Percentiles rank a stretch among this genome's conserved stretches.
These are phyloP conservation scores for Solanum aculeatissimum DNA, from an alignment of 305 asterid species.

Conservation along the genomic window DNA sequence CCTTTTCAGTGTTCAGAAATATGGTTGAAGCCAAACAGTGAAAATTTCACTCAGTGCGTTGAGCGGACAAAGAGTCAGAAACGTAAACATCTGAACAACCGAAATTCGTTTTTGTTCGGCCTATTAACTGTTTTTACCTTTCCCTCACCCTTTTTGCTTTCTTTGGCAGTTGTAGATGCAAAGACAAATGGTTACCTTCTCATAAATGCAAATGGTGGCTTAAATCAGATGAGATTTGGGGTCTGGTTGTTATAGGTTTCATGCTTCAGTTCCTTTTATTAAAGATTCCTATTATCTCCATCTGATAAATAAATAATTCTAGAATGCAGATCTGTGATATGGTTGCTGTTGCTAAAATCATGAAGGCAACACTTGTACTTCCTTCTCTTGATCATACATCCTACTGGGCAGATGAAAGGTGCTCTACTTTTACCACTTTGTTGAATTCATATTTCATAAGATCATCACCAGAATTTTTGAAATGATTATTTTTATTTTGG, in stretches of 20 bases:
- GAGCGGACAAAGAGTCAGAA: conserved; percentile 58
- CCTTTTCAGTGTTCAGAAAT: conserved; percentile 56
- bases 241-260: conserved; percentile 53
- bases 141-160: neutral
- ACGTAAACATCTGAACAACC: conserved; percentile 29
- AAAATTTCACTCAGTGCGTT: conserved; percentile 68
- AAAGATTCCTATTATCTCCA: conserved; percentile 11
- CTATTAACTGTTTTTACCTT: neutral
- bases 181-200: conserved; percentile 74
- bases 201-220: conserved; percentile 91
- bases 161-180: conserved; percentile 53
- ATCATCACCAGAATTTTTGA: neutral
- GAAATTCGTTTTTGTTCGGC: neutral
- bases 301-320: conserved; percentile 52
- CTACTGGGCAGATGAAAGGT: conserved; percentile 98
- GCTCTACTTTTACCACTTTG: conserved; percentile 2
- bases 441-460: neutral
- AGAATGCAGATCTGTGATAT: conserved; percentile 99
- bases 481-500: neutral
- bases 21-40: conserved; percentile 82
- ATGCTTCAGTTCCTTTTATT: neutral
- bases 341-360: conserved; percentile 91
- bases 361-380: conserved; percentile 90
- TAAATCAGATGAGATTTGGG: conserved; percentile 99
- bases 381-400: conserved; percentile 96